phyloP scores from a whole-genome alignment of 768 basidiomycete species.

The Filobasidium wieringae region DNA sequence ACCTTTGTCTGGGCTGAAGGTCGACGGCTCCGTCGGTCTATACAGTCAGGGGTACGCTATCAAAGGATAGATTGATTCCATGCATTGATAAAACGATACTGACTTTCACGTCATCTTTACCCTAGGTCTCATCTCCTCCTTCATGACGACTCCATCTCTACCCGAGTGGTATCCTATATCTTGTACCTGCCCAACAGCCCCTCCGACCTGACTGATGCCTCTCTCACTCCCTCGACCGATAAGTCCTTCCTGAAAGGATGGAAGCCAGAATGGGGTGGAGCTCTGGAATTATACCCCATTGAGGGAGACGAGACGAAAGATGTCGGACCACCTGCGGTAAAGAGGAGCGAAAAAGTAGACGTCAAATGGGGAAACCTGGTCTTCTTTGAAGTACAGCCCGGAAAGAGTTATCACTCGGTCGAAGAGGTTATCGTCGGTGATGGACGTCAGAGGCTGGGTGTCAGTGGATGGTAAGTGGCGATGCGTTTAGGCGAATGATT shows the following conservation, averaged over 20 bases:
- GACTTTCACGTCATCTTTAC: no score
- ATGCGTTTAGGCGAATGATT: not conserved
- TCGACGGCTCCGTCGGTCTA: constrained; percentile 88
- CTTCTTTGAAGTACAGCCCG: constrained; percentile 69
- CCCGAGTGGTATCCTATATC: constrained; percentile 88
- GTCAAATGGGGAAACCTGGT: constrained; percentile 41
- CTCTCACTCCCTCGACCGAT: constrained; percentile 29
- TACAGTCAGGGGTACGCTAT: constrained; percentile 70
- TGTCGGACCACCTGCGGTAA: constrained; percentile 52
- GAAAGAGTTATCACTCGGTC: constrained; percentile 88
- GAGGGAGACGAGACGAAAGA: constrained; percentile 44
- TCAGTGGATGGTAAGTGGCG: constrained; percentile 65
- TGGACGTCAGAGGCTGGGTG: constrained; percentile 63
- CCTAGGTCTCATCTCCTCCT: constrained; percentile 59
- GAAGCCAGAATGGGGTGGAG: constrained; percentile 83
- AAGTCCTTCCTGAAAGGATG: constrained; percentile 47
- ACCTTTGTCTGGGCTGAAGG: constrained; percentile 76
- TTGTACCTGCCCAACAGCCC: constrained; percentile 69
- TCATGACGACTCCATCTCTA: constrained; percentile 96
- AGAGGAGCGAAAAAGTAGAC: constrained; percentile 32
- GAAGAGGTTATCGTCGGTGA: constrained; percentile 89
- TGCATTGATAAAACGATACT: not conserved
- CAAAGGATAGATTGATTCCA: not conserved
- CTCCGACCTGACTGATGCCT: constrained; percentile 10
- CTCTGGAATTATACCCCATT: constrained; percentile 78